Evolutionary conservation across 352 stramenopile genomes (phyloP).

Genomic region (Pythium scleroteichum): DNA sequence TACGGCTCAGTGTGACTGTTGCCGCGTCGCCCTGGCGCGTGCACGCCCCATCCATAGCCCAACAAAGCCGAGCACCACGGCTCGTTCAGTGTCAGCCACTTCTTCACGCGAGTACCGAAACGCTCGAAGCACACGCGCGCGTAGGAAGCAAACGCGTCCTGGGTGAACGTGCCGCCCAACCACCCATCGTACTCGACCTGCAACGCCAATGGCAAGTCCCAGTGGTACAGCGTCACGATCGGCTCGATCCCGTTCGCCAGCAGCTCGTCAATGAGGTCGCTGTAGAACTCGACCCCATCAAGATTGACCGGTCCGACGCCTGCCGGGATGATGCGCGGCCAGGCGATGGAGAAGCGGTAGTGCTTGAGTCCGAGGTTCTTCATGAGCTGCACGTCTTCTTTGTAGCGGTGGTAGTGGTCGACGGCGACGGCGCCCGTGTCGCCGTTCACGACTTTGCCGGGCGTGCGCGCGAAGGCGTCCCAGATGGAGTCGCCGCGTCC

Average conservation of each 20-base stretch:
- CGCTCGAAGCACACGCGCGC: constrained; percentile 85
- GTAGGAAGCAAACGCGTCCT: constrained; percentile 79
- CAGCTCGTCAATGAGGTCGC: constrained; percentile 88
- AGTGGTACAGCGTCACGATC: constrained; percentile 95
- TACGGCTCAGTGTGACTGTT: constrained; percentile 39
- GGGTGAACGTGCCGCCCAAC: constrained; percentile 50
- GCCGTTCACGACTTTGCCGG: constrained; percentile 22
- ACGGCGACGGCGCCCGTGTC: constrained; percentile 77
- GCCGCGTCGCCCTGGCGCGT: constrained; percentile 45
- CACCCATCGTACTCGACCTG: constrained; percentile 66
- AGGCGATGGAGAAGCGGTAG: constrained; percentile 94
- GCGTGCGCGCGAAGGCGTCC: constrained; percentile 42
- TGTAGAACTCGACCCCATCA: constrained; percentile 90
- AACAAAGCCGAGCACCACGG: constrained; percentile 46
- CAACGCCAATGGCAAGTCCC: constrained; percentile 91
- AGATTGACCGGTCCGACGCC: constrained; percentile 65
- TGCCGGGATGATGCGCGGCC: constrained; percentile 83
- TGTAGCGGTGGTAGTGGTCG: constrained; percentile 92
- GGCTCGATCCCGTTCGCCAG: constrained; percentile 70
- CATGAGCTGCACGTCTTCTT: constrained; percentile 92
- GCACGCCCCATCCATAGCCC: constrained; percentile 62
- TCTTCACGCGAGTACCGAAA: constrained; percentile 80
- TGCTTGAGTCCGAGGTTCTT: constrained; percentile 83
- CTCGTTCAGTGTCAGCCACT: constrained; percentile 96
- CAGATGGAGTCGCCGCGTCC: constrained; percentile 89